phyloP scores from a whole-genome alignment of 1,284 basidiomycete genomes.

The Puccinia novopanici region DNA sequence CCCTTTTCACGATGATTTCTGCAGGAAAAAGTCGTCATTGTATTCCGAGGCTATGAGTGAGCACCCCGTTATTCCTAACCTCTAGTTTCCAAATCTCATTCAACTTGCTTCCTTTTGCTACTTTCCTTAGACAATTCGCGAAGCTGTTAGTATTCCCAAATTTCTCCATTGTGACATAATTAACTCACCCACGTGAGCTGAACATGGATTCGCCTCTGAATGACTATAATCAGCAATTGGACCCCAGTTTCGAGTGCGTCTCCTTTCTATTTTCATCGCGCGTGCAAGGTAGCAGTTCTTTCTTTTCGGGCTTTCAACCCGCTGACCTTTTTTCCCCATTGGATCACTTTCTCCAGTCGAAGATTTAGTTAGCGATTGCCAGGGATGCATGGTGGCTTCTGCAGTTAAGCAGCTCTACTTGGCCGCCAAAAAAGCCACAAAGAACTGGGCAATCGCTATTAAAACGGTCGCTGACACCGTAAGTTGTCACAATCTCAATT shows the following conservation, averaged over 20 bases:
- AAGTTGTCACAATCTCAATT: not conserved
- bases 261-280: not conserved
- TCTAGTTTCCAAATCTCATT: too few relatives aligned
- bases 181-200: too few relatives aligned
- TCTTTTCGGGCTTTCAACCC: too few relatives aligned
- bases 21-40: slow-evolving; percentile 51
- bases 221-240: slow-evolving; percentile 1
- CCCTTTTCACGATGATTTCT: not conserved
- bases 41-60: slow-evolving; percentile 52
- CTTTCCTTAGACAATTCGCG: too few relatives aligned
- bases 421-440: slow-evolving; percentile 51
- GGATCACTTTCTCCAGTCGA: slow-evolving; percentile 49
- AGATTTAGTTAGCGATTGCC: slow-evolving; percentile 51
- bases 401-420: slow-evolving; percentile 52
- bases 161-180: not conserved
- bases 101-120: too few relatives aligned
- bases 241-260: slow-evolving; percentile 9
- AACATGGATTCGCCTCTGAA: not conserved
- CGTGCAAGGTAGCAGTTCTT: too few relatives aligned
- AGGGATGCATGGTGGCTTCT: slow-evolving; percentile 52
- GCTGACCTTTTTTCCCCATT: not conserved
- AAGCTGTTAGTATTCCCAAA: slow-evolving; percentile 7
- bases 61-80: not conserved
- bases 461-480: slow-evolving; percentile 43
- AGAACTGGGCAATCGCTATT: slow-evolving; percentile 52